Evolutionary conservation across 345 rosid genomes (phyloP).

Genomic region (Lumnitzera littorea): DNA sequence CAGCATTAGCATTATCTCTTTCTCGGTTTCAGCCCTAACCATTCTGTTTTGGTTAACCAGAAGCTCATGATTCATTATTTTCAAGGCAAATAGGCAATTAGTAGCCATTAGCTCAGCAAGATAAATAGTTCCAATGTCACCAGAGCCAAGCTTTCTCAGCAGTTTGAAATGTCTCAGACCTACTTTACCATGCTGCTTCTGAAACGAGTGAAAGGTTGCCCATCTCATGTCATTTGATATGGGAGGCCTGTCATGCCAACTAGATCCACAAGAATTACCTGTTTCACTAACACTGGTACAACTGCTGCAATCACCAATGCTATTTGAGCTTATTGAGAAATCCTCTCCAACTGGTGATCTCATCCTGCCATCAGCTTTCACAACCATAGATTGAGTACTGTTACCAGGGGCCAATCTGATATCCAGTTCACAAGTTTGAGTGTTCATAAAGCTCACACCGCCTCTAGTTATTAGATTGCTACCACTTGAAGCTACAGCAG

Average conservation of each 20-base stretch:
- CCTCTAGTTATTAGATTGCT: neutral
- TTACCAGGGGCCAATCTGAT: neutral
- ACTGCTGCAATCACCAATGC: neutral
- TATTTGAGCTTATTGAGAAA: neutral
- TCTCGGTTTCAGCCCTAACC: constrained; percentile 2
- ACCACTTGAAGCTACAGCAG: neutral
- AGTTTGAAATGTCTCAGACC: neutral
- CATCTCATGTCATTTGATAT: constrained; percentile 3
- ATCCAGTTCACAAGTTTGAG: neutral
- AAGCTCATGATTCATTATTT: neutral
- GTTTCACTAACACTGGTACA: neutral
- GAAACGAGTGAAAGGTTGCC: neutral
- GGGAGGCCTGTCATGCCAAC: neutral
- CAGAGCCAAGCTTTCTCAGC: neutral
- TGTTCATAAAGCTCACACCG: neutral
- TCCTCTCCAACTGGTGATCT: neutral
- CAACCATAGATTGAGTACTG: neutral
- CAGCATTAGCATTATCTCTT: neutral
- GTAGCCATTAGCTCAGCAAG: neutral
- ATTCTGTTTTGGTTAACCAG: neutral
- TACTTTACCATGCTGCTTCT: constrained; percentile 2
- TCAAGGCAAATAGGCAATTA: constrained; percentile 1
- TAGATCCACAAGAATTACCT: neutral
- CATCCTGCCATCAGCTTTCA: neutral
- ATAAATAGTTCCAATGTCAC: constrained; percentile 2